Conservation (phyloP, 202 grass and related monocot genomes). For the Panicum hallii region DNA sequence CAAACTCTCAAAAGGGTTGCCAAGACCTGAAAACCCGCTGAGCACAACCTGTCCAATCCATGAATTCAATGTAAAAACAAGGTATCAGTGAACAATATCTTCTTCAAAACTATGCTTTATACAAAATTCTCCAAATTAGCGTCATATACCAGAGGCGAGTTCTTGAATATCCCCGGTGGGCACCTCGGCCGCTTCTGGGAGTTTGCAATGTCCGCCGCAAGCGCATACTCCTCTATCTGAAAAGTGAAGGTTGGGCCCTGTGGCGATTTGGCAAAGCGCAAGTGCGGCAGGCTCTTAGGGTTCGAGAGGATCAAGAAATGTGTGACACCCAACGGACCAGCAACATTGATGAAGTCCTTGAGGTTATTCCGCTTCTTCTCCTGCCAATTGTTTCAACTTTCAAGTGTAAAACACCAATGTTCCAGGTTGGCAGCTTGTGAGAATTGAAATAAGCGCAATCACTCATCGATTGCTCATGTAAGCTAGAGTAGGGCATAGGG, state of each 20-base stretch:
- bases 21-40: constrained; percentile 70
- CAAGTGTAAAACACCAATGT: neutral
- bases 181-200: constrained; percentile 77
- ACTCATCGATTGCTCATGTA: neutral
- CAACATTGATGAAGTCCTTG: constrained; percentile 88
- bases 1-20: constrained; percentile 65
- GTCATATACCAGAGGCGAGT: constrained; percentile 70
- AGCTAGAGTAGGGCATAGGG: neutral
- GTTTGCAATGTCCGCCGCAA: constrained; percentile 74
- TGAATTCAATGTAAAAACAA: constrained; percentile 30
- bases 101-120: neutral
- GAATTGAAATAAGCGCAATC: neutral
- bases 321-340: constrained; percentile 80
- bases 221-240: constrained; percentile 75
- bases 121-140: neutral
- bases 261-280: constrained; percentile 74
- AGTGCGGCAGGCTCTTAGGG: constrained; percentile 72
- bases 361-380: constrained; percentile 93
- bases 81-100: neutral
- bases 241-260: constrained; percentile 84
- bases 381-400: constrained; percentile 43
- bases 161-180: constrained; percentile 82
- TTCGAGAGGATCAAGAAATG: constrained; percentile 91
- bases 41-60: constrained; percentile 73
- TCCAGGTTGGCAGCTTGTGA: neutral